Base-by-base conservation (phyloP, 805 yeast species). In the Priceomyces haplophilus region DNA sequence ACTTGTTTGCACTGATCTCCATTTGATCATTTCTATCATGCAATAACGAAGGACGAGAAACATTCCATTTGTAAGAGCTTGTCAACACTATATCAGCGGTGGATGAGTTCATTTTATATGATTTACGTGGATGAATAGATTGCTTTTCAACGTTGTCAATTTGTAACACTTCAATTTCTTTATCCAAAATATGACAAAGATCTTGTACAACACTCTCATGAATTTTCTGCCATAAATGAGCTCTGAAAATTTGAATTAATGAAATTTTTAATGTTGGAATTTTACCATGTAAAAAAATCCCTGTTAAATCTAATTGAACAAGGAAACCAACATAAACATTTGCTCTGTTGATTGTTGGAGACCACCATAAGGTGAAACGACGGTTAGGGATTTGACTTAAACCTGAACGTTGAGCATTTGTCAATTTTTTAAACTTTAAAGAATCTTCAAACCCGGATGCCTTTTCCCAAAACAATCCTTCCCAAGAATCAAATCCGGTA, bases 331-430 rank as follows among this genome's bases (percentile, higher is more conserved):
- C 97, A 58, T 93, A 93, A 19, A 93, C 98, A 58, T 93, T 93
- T 4, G 99, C 99, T 50, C 99, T 78, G 57, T 93, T 93, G 54
- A 93, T 93, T 0, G 99, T 93, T 4, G 99, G 99, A 0, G 97
- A 89, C 99, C 99, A 93, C 99, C 99, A 93, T 23, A 93, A 69
- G 0, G 99, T 93, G 59, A 93, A 93, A 36, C 99, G 78, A 61
- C 99, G 83, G 59, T 93, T 93, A 3, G 99, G 99, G 56, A 93
- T 91, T 67, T 93, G 99, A 57, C 95, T 87, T 50, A 93, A 75
- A 59, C 99, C 99, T 3, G 97, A 84, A 56, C 99, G 75, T 70
- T 93, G 99, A 1, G 99, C 99, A 64, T 91, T 91, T 1, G 99
- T 93, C 52, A 93, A 75, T 59, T 91, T 93, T 62, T 90, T 89